These are phyloP conservation scores for Fusarium coffeatum DNA, from an alignment of 2,329 filamentous ascomycete genomes.

Conservation along the genomic window DNA sequence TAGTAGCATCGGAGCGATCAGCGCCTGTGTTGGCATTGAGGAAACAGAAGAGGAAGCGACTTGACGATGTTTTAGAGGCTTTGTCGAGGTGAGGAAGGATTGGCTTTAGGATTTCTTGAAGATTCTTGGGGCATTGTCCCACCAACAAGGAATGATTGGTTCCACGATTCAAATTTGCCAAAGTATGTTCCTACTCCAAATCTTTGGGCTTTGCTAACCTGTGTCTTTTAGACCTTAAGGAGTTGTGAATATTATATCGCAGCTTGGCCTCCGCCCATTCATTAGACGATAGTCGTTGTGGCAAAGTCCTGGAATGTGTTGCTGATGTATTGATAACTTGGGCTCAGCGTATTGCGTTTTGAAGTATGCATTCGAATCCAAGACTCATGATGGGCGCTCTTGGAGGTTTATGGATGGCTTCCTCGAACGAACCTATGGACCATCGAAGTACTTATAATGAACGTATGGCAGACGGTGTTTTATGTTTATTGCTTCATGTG, in stretches of 20 bases:
- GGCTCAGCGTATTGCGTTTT: neutral
- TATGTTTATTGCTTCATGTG: neutral
- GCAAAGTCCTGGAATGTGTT: neutral
- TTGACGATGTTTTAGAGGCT: constrained; percentile 52
- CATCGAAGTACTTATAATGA: neutral
- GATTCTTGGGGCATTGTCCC: neutral
- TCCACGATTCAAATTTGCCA: neutral
- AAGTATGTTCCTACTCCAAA: neutral
- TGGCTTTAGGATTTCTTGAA: neutral
- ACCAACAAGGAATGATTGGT: neutral
- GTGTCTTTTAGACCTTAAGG: neutral
- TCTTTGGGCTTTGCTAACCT: neutral
- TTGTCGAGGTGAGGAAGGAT: constrained; percentile 34
- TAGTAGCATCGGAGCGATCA: constrained; percentile 26
- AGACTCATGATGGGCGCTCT: neutral
- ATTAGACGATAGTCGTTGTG: neutral
- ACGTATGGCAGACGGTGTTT: neutral
- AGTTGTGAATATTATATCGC: neutral
- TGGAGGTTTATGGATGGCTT: neutral
- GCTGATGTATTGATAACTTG: neutral
- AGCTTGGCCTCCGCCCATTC: neutral
- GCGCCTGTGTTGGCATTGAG: constrained; percentile 41
- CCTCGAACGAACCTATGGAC: neutral
- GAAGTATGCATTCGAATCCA: neutral
- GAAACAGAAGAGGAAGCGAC: constrained; percentile 50